Percentiles rank a stretch among this genome's conserved stretches.
Evolutionary conservation across 2,329 filamentous ascomycete genomes (phyloP).

Genomic region (Fusarium buharicum): DNA sequence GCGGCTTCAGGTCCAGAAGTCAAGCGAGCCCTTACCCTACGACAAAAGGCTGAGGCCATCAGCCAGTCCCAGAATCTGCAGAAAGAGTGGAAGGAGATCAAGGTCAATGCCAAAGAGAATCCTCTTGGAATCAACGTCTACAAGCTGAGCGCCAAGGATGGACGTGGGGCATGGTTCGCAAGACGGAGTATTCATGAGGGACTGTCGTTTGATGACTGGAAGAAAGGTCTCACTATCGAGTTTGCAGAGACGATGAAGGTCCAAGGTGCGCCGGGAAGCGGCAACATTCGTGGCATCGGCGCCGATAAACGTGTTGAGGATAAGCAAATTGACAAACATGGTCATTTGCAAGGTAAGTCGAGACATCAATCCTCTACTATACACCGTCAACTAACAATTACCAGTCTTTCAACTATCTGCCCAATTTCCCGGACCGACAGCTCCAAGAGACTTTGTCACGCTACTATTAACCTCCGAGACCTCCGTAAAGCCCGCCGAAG

Average conservation of each 20-base stretch:
- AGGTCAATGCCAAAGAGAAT: conserved; percentile 76
- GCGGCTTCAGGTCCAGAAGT: conserved; percentile 63
- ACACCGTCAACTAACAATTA: conserved; percentile 32
- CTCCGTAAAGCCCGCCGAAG: conserved; percentile 49
- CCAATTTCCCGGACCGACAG: conserved; percentile 88
- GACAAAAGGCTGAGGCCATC: conserved; percentile 59
- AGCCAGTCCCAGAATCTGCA: conserved; percentile 66
- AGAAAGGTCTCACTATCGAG: conserved; percentile 78
- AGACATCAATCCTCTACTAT: conserved; percentile 1
- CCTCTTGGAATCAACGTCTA: conserved; percentile 81
- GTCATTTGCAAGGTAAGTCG: conserved; percentile 69
- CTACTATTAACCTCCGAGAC: conserved; percentile 76
- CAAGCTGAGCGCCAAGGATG: conserved; percentile 81
- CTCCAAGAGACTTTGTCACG: conserved; percentile 88
- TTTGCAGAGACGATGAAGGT: conserved; percentile 81
- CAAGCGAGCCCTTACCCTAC: conserved; percentile 56
- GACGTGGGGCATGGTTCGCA: conserved; percentile 90
- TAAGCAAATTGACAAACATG: conserved; percentile 65
- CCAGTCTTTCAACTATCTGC: conserved; percentile 86
- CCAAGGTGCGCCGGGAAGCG: conserved; percentile 74
- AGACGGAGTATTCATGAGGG: conserved; percentile 84
- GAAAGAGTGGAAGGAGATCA: conserved; percentile 88
- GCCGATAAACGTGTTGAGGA: conserved; percentile 80
- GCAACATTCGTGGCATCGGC: conserved; percentile 85
- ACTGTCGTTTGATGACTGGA: conserved; percentile 80